These are phyloP conservation scores for Puccinellia tenuiflora DNA, from an alignment of 176 grass and related monocot species.

Conservation along the genomic window DNA sequence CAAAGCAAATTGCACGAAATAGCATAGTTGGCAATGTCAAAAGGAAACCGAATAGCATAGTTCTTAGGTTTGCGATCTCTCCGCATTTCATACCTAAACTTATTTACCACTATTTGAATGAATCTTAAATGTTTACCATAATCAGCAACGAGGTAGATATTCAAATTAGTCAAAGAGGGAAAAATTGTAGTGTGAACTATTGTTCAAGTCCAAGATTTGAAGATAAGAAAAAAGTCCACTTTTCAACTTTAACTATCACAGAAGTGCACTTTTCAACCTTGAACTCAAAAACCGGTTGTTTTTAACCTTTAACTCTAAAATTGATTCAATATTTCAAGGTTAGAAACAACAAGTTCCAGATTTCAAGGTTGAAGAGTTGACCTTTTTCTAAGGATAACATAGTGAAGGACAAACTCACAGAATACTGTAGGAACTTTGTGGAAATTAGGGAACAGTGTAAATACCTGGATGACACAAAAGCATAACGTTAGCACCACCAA, in stretches of 20 bases:
- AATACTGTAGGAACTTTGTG: conserved; percentile 2
- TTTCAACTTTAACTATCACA: not conserved
- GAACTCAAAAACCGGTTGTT: not conserved
- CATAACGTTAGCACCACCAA: conserved; percentile 89
- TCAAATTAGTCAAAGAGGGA: not conserved
- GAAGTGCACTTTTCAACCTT: not conserved
- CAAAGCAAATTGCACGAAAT: not conserved
- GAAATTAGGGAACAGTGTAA: conserved; percentile 20
- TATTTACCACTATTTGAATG: not conserved
- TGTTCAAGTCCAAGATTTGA: not conserved
- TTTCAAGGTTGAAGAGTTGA: not conserved
- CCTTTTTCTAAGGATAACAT: not conserved
- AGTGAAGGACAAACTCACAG: conserved; percentile 5
- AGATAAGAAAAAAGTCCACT: not conserved
- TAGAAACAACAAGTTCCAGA: not conserved
- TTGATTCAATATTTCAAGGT: not conserved
- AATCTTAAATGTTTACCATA: not conserved
- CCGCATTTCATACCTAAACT: not conserved
- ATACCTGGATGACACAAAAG: conserved; percentile 94
- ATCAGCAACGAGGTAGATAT: not conserved
- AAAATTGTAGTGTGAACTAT: conserved; percentile 3
- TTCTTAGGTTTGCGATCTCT: not conserved
- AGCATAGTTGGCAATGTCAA: not conserved
- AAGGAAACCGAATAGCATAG: conserved; percentile 1
- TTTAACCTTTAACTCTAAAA: not conserved